Base-by-base conservation (phyloP, 176 grass and related monocot genomes). In the Carex kokanica region DNA sequence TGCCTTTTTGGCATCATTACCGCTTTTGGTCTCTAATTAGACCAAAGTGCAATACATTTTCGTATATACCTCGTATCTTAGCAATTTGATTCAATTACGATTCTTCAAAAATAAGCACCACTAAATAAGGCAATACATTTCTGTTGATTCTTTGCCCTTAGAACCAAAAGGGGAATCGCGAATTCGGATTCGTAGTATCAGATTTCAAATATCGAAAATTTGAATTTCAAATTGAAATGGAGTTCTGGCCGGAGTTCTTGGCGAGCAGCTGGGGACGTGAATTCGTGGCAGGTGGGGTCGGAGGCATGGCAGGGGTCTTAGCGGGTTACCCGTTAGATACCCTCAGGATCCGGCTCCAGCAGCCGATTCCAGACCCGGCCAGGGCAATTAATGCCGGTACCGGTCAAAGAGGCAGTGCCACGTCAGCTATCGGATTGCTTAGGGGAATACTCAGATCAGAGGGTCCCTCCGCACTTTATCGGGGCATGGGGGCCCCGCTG, bases 231-330 rank as follows among this genome's bases (percentile, higher is more conserved):
- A 77, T 63, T 36, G 23, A 29, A 83, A 98, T 98, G 95, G 95
- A 98, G 81, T 98, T 98, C 87, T 98, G 95, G 95, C 92, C 95
- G 23, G 95, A 98, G 89, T 98, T 95, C 87, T 18, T 98, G 83
- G 96, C 96, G 8, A 89, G 17, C 86, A 95, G 89, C 89, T 88
- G 91, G 83, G 96, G 96, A 0, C 73, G 82, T 20, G 96, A 98
- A 88, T 98, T 98, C 86, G 53, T 90, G 56, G 96, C 96, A 3
- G 96, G 93, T 0, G 96, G 96, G 11, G 70, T 93, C 16, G 96
- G 96, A 45, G 96, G 96, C 79, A 93, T 93, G 96, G 96, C 93
- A 2, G 93, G 96, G 18, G 93, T 98, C 68, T 87, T 95, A 71
- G 87, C 96, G 32, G 96, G 96, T 23, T 78, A 95, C 84, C 96